Base-by-base conservation (phyloP, 176 grass and related monocot species). In the Thalia dealbata region DNA sequence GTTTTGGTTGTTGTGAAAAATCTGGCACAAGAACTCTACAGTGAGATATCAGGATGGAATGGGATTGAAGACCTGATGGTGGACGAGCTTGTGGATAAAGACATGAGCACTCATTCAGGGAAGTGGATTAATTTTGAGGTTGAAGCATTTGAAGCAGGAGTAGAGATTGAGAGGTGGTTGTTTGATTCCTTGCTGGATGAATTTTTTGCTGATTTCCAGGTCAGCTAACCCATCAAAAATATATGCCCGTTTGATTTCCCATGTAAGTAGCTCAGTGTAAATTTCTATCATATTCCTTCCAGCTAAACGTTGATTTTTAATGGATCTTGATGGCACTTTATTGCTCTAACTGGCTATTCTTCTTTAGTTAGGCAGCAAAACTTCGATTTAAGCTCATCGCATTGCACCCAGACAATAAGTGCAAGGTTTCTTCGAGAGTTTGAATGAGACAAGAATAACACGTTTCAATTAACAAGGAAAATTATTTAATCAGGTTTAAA, bases 111-210 rank as follows among this genome's bases (percentile, higher is more conserved):
- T 71, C 74, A 80, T 61, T 79, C 85, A 0, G 95, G 95, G 76
- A 93, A 67, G 51, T 99, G 95, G 95, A 80, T 88, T 27, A 69
- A 99, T 79, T 99, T 99, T 79, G 79, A 85, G 80, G 83, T 77
- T 1, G 90, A 95, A 74, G 80, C 81, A 18, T 91, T 87, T 52
- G 72, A 93, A 74, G 64, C 69, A 15, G 95, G 85, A 7, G 75
- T 41, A 67, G 90, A 89, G 45, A 81, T 99, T 58, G 67, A 79
- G 54, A 78, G 7, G n/a, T 81, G 84, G 22, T 51, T 93, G 27
- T 74, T 99, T 58, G 78, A 58, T 64, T 79, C 81, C 25, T 83
- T 93, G 85, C 25, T 85, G 19, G 87, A 89, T 76, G 95, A 91
- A 83, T 69, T 81, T 42, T 77, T 91, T 44, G 73, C 81, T 75